These are phyloP conservation scores for Raffaelea albimanens DNA, from an alignment of 2,329 filamentous ascomycete genomes.

Conservation along the genomic window DNA sequence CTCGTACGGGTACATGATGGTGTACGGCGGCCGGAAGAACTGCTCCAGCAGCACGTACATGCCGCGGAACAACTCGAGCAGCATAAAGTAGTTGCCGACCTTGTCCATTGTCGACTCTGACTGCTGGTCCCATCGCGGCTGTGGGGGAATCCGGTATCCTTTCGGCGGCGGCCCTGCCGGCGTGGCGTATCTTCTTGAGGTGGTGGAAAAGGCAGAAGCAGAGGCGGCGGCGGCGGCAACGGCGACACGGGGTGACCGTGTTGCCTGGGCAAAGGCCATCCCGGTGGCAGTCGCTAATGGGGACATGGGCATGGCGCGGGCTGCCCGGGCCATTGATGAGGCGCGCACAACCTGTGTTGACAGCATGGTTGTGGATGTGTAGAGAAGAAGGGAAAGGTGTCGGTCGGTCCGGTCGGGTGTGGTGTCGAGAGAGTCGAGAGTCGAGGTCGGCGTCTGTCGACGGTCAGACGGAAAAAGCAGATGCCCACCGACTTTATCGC, in stretches of 20 bases:
- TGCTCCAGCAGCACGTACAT: slow-evolving; percentile 98
- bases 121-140: slow-evolving; percentile 71
- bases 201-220: not conserved
- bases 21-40: slow-evolving; percentile 98
- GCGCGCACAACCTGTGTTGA: slow-evolving; percentile 13
- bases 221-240: slow-evolving; percentile 1
- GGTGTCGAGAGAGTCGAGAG: too few relatives aligned
- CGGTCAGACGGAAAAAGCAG: not conserved
- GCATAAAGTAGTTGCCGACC: slow-evolving; percentile 85
- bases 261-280: not conserved
- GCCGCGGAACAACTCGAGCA: slow-evolving; percentile 91
- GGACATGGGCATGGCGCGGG: slow-evolving; percentile 3
- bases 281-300: slow-evolving; percentile 1
- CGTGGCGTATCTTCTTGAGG: slow-evolving; percentile 44
- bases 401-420: not conserved
- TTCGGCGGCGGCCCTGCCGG: slow-evolving; percentile 70
- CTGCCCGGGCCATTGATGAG: not conserved
- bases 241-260: slow-evolving; percentile 1
- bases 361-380: slow-evolving; percentile 9
- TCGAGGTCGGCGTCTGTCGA: not conserved
- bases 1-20: slow-evolving; percentile 97
- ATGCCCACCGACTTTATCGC: too few relatives aligned
- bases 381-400: not conserved
- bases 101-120: slow-evolving; percentile 71
- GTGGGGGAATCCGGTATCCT: slow-evolving; percentile 68